Conservation (phyloP, 208 protist species). For the Chromosphaera perkinsii region DNA sequence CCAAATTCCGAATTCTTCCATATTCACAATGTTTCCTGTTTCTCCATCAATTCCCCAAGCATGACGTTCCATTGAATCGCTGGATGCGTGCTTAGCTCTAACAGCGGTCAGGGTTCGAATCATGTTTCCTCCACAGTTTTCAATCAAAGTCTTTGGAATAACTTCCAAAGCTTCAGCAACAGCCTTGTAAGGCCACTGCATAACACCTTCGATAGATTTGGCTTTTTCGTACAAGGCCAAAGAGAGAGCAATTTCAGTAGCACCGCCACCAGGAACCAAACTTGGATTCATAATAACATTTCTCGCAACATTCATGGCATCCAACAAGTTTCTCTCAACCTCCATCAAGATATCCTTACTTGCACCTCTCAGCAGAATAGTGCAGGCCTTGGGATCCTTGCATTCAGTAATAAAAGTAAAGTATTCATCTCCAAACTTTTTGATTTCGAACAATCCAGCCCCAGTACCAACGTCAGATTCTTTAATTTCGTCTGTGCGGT, state of each 20-base stretch:
- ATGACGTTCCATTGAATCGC: conserved; percentile 74
- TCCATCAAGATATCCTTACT: conserved; percentile 99
- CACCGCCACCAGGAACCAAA: conserved; percentile 96
- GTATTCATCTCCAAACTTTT: conserved; percentile 98
- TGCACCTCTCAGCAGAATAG: conserved; percentile 96
- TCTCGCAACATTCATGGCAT: conserved; percentile 96
- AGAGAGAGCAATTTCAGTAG: conserved; percentile 90
- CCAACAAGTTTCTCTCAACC: conserved; percentile 94
- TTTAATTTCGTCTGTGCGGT: conserved; percentile 84
- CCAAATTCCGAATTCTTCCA: conserved; percentile 87
- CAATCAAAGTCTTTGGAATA: conserved; percentile 87
- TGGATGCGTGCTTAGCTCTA: conserved; percentile 52
- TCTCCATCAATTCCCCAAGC: conserved; percentile 94
- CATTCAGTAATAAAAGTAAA: conserved; percentile 98
- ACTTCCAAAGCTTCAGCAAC: conserved; percentile 80
- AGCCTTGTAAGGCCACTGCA: conserved; percentile 92
- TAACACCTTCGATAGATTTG: conserved; percentile 85
- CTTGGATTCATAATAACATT: conserved; percentile 94
- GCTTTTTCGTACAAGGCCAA: conserved; percentile 79
- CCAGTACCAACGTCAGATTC: conserved; percentile 91
- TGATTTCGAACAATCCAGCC: conserved; percentile 95
- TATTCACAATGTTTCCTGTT: conserved; percentile 86
- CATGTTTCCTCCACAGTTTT: conserved; percentile 98
- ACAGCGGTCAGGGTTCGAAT: conserved; percentile 96
- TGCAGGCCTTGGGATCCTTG: conserved; percentile 94